Conservation (phyloP, 1,284 basidiomycete species). For the Grifola frondosa region DNA sequence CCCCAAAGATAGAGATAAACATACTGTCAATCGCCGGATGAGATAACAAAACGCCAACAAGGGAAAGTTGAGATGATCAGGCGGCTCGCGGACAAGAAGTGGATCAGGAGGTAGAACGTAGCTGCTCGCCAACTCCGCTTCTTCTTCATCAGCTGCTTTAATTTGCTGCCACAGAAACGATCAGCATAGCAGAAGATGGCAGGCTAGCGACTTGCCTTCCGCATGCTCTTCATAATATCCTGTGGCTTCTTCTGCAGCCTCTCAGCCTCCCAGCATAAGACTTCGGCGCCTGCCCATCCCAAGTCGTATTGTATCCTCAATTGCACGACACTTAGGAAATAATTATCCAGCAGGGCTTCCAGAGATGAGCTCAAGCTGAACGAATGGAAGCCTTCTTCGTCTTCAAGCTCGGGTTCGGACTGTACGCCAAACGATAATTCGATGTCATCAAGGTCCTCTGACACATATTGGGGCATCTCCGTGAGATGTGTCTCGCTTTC, state of each 20-base stretch:
- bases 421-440: conserved; percentile 3
- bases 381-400: conserved; percentile 40
- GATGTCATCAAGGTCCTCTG: background rate
- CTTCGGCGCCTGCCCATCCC: conserved; percentile 65
- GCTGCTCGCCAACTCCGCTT: conserved; percentile 37
- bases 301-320: conserved; percentile 48
- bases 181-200: background rate
- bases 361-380: conserved; percentile 62
- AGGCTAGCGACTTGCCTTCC: conserved; percentile 30
- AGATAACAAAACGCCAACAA: conserved; percentile 61
- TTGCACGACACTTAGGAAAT: conserved; percentile 51
- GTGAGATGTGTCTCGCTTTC: too few relatives aligned
- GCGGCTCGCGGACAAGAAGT: conserved; percentile 32
- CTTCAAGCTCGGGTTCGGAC: conserved; percentile 9
- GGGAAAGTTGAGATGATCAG: conserved; percentile 48
- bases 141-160: conserved; percentile 44
- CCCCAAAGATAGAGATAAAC: conserved; percentile 13
- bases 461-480: background rate
- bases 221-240: conserved; percentile 34
- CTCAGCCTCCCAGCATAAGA: conserved; percentile 47
- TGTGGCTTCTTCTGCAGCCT: conserved; percentile 42
- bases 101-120: conserved; percentile 55
- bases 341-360: conserved; percentile 54
- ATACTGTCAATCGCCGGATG: conserved; percentile 55
- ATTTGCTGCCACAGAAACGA: conserved; percentile 32